These are phyloP conservation scores for Alternaria longipes DNA, from an alignment of 2,329 filamentous ascomycete genomes.

Conservation along the genomic window DNA sequence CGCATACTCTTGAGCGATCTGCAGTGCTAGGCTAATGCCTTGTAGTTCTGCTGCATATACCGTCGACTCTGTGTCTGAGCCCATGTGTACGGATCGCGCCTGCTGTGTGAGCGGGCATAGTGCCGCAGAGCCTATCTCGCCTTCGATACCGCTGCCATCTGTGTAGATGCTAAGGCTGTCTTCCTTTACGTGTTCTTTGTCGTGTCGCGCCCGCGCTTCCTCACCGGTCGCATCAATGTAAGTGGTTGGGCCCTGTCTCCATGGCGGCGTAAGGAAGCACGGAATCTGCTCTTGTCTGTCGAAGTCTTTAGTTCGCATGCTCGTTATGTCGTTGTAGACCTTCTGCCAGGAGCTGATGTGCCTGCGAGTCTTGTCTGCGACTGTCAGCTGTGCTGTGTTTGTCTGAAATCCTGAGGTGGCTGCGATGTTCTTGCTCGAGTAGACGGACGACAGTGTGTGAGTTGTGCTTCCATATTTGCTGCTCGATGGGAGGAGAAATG, in stretches of 20 bases:
- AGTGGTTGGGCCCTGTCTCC: slow-evolving; percentile 16
- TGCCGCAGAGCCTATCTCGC: slow-evolving; percentile 24
- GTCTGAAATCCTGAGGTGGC: slow-evolving; percentile 19
- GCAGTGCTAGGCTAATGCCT: slow-evolving; percentile 27
- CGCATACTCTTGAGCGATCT: slow-evolving; percentile 27
- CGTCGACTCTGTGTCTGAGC: slow-evolving; percentile 16
- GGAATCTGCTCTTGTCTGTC: slow-evolving; percentile 23
- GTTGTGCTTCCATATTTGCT: slow-evolving; percentile 30
- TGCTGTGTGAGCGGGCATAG: slow-evolving; percentile 26
- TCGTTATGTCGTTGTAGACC: slow-evolving; percentile 21
- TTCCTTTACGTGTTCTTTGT: slow-evolving; percentile 19
- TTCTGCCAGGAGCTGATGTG: slow-evolving; percentile 18
- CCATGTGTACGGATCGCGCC: slow-evolving; percentile 22
- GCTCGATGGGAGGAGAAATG: slow-evolving; percentile 21
- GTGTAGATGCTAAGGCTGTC: slow-evolving; percentile 32
- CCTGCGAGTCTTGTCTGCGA: slow-evolving; percentile 11
- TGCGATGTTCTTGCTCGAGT: slow-evolving; percentile 14
- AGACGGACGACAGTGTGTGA: slow-evolving; percentile 20
- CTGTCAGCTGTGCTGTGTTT: slow-evolving; percentile 3
- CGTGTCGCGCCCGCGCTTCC: slow-evolving; percentile 19
- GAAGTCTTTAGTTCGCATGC: slow-evolving; percentile 10
- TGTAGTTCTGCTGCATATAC: slow-evolving; percentile 26
- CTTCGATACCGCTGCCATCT: slow-evolving; percentile 31
- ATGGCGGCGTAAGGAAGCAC: slow-evolving; percentile 23
- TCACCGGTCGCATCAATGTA: slow-evolving; percentile 23